Evolutionary conservation across 1,284 basidiomycete species (phyloP), one percentile per base, ranked within the genome.

Genomic region (Cystobasidium sp.): DNA sequence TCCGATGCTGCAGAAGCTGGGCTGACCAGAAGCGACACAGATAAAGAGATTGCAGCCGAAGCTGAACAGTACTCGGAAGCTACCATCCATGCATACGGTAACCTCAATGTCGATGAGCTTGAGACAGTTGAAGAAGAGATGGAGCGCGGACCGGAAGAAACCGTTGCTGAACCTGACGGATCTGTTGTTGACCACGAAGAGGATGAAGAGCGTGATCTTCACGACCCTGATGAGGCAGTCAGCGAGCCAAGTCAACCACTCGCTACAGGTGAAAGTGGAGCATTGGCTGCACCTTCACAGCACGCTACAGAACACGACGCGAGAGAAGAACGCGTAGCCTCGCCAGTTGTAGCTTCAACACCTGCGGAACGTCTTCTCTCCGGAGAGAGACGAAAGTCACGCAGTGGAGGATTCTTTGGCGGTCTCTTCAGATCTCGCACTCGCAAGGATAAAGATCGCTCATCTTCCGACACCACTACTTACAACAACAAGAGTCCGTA

Each of bases 401-500:
- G 39, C 31, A 39, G 56, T 41, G 58, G 69, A 16, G 49, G 58
- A 12, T 71, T 71, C 59, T 62, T 61, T 18, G 37, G 61, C 31
- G 31, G 31, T 18, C 43, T 71, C 22, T 71, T 71, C 39, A 63
- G 69, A 24, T 71, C 69, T 6, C 49, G 46, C 18, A 53, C 69
- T 5, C 22, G 43, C 44, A 63, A 63, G 22, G 46, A 66, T 16
- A 63, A 71, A 47, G 59, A 71, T n/a, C 24, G 37, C 18, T 24
- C 44, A 9, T 8, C 69, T 53, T n/a, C 31, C 31, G 31, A 31
- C 31, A 2, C 31, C 31, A 31, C 31, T 31, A 31, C 31, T 31
- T 31, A 61, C 12, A 63, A 43, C 31, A 31, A 31, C 31, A 31
- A 31, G 31, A 31, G 31, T 31, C 31, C 31, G 31, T 31, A 31